Conservation (phyloP, 1,139 yeast genomes). For the Hyphopichia wangnamkhiaoensis region DNA sequence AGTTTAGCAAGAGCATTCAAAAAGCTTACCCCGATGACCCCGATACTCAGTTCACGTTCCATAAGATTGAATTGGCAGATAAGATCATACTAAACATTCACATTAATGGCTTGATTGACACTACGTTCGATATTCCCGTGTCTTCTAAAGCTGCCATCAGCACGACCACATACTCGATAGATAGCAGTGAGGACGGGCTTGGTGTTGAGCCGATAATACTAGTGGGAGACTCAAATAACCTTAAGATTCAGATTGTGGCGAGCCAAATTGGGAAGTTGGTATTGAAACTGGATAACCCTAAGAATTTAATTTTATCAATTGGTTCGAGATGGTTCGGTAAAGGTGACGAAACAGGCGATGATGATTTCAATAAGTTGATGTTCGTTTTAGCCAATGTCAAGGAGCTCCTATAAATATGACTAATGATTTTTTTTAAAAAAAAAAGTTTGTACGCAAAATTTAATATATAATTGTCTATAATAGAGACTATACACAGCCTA, state of each 20-base stretch:
- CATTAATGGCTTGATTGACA: conserved; percentile 41
- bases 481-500: too few species aligned
- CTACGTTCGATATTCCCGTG: conserved; percentile 43
- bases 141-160: conserved; percentile 34
- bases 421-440: background rate
- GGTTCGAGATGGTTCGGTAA: conserved; percentile 48
- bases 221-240: conserved; percentile 42
- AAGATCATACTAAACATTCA: conserved; percentile 37
- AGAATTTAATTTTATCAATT: conserved; percentile 37
- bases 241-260: conserved; percentile 44
- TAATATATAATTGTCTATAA: too few species aligned
- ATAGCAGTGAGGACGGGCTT: conserved; percentile 18
- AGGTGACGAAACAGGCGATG: conserved; percentile 31
- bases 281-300: conserved; percentile 27
- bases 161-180: conserved; percentile 16
- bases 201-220: conserved; percentile 43
- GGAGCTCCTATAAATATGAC: conserved; percentile 11
- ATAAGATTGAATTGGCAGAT: conserved; percentile 36
- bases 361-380: conserved; percentile 45
- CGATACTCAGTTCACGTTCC: conserved; percentile 26
- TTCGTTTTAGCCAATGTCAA: conserved; percentile 39
- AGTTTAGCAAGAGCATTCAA: conserved; percentile 1
- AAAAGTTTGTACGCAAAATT: background rate
- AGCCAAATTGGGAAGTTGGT: conserved; percentile 45
- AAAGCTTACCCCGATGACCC: conserved; percentile 1